phyloP scores from a whole-genome alignment of 495 filamentous ascomycete genomes.

The Diplogelasinospora grovesii region DNA sequence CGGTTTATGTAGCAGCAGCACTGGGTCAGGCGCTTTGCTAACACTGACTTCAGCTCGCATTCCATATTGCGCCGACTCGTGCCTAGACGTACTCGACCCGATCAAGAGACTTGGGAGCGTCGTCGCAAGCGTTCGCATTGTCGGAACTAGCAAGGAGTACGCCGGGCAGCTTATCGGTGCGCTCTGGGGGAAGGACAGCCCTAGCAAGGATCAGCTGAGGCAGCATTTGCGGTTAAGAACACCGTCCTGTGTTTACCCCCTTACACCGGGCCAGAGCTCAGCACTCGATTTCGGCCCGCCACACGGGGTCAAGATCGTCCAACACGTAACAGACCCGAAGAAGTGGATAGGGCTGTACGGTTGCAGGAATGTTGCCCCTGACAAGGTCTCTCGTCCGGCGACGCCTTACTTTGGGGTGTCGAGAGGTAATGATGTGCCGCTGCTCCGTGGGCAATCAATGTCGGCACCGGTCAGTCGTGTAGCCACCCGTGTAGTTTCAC shows the following conservation, averaged over 20 bases:
- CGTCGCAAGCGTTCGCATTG: constrained; percentile 17
- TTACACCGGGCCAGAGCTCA: constrained; percentile 16
- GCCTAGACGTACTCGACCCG: constrained; percentile 18
- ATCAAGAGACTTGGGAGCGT: constrained; percentile 14
- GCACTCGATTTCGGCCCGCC: constrained; percentile 6
- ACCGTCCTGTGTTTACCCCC: constrained; percentile 12
- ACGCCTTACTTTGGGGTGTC: neutral
- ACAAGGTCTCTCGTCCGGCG: neutral
- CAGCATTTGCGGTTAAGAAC: too few species aligned
- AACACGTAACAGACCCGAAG: constrained; percentile 10
- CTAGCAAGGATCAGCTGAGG: too few species aligned
- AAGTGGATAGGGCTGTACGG: constrained; percentile 11
- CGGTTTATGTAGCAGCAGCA: neutral
- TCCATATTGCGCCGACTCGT: constrained; percentile 13
- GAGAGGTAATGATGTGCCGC: too few species aligned
- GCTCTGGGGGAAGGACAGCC: constrained; percentile 12
- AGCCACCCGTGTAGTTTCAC: too few species aligned
- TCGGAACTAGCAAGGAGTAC: constrained; percentile 16
- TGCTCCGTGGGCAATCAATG: too few species aligned
- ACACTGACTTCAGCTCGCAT: neutral
- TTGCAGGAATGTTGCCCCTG: constrained; percentile 5
- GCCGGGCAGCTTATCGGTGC: constrained; percentile 10
- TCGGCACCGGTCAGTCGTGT: too few species aligned
- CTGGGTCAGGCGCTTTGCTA: neutral
- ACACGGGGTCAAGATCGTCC: constrained; percentile 4